Base-by-base conservation (phyloP, 2,329 filamentous ascomycete genomes). In the Falciphora oryzae region DNA sequence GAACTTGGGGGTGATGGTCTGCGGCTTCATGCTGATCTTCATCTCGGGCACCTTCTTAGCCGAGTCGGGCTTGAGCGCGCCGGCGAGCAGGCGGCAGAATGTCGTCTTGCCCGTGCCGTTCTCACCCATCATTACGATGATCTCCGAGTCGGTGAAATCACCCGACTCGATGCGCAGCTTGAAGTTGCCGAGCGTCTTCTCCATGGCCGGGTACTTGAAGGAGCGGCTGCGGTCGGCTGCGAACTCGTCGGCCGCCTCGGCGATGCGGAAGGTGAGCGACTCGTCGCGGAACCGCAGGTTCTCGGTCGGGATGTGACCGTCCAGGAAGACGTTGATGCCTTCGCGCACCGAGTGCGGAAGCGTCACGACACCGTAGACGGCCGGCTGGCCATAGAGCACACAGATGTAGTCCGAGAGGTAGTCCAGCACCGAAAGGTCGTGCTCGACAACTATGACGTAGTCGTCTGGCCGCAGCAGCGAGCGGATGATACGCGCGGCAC, bases 111-210 rank as follows among this genome's bases (percentile, higher is more conserved):
- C 96, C 50, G 96, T 99, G 80, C 95, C 95, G 80, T 99, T 99
- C 82, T 98, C 94, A 71, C 95, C 95, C 95, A 99, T 98, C 92
- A 99, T 96, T 78, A 99, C 95, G 65, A 99, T 87, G 71, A 99
- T 99, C 76, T 99, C 95, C 0, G 95, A 99, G 77, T 99, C 94
- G 27, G 95, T 98, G 76, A 99, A 99, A 67, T 89, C 83, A 71
- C 96, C 95, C 29, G 85, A 65, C 60, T 98, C 90, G 69, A 99
- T 88, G 65, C 79, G 85, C 62, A 99, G 86, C 72, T 90, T 87
- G 85, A 99, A 99, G 76, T 84, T 85, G 66, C 93, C 95, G 53
- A 98, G 83, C 0, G 91, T 95, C 85, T 98, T 98, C 77, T 92
- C 84, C 93, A 99, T 97, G 63, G 80, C 80, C 50, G 95, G 94